These are phyloP conservation scores for Aureobasidium sp. DNA, from an alignment of 2,329 filamentous ascomycete species.

Conservation along the genomic window DNA sequence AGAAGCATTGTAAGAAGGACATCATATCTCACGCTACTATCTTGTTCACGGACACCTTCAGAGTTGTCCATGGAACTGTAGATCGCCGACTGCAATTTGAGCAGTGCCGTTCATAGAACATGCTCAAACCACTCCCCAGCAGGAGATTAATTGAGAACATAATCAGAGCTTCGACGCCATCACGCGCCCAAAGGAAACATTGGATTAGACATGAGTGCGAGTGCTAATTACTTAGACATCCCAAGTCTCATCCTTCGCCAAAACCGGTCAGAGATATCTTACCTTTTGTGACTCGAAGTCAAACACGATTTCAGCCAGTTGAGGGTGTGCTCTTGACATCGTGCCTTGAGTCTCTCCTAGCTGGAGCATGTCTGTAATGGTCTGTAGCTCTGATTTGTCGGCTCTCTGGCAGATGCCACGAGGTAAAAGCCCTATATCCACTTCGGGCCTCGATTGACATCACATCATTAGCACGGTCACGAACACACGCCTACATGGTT, in stretches of 20 bases:
- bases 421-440: neutral
- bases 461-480: neutral
- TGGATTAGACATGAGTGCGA: neutral
- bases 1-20: neutral
- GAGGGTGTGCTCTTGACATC: neutral
- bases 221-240: too few species aligned
- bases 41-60: neutral
- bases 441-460: neutral
- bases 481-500: neutral
- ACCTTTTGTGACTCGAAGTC: neutral
- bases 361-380: neutral
- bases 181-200: too few species aligned
- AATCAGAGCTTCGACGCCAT: neutral
- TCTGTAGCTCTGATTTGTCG: neutral
- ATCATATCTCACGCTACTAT: neutral
- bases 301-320: neutral
- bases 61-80: too few species aligned
- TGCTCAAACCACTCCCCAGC: neutral
- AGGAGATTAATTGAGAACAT: neutral
- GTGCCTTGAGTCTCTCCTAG: neutral
- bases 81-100: too few species aligned
- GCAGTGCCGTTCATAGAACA: neutral
- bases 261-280: neutral
- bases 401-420: neutral
- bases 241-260: neutral